These are phyloP conservation scores for Hygrophorus pudorinus DNA, from an alignment of 768 basidiomycete species.

Conservation along the genomic window DNA sequence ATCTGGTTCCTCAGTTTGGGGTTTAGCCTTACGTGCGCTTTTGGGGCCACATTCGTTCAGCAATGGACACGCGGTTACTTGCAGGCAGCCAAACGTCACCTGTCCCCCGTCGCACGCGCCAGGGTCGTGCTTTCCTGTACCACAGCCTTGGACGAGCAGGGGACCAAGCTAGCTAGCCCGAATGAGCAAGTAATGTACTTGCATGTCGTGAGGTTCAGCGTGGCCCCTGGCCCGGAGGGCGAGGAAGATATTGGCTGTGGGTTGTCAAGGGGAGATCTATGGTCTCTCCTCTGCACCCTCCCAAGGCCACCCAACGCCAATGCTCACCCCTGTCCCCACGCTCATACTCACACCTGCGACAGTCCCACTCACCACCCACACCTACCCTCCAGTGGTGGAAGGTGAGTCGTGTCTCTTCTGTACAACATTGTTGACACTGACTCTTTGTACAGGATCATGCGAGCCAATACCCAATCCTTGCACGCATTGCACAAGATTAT, in stretches of 20 bases:
- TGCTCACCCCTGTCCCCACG: slow-evolving; percentile 20
- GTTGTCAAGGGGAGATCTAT: slow-evolving; percentile 90
- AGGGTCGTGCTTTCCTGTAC: slow-evolving; percentile 55
- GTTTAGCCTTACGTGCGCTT: slow-evolving; percentile 30
- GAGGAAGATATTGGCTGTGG: slow-evolving; percentile 67
- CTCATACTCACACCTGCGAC: slow-evolving; percentile 23
- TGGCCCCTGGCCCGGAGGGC: slow-evolving; percentile 24
- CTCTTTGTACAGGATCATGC: too few relatives aligned
- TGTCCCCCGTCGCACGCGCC: slow-evolving; percentile 29
- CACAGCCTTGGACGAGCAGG: slow-evolving; percentile 69
- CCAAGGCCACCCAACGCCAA: slow-evolving; percentile 19
- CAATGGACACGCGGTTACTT: slow-evolving; percentile 33
- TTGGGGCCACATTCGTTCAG: slow-evolving; percentile 36
- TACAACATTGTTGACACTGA: too few relatives aligned
- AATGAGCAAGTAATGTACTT: slow-evolving; percentile 90
- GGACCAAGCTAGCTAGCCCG: slow-evolving; percentile 49
- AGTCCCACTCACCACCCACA: slow-evolving; percentile 29
- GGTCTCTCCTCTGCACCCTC: slow-evolving; percentile 61
- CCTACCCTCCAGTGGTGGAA: slow-evolving; percentile 49
- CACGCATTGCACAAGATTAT: too few relatives aligned
- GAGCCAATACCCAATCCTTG: too few relatives aligned
- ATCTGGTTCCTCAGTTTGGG: slow-evolving; percentile 36
- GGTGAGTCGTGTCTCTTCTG: too few relatives aligned
- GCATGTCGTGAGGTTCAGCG: slow-evolving; percentile 67
- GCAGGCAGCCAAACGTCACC: slow-evolving; percentile 14